Conservation (phyloP, 352 stramenopile genomes). For the Pythium folliculosum region DNA sequence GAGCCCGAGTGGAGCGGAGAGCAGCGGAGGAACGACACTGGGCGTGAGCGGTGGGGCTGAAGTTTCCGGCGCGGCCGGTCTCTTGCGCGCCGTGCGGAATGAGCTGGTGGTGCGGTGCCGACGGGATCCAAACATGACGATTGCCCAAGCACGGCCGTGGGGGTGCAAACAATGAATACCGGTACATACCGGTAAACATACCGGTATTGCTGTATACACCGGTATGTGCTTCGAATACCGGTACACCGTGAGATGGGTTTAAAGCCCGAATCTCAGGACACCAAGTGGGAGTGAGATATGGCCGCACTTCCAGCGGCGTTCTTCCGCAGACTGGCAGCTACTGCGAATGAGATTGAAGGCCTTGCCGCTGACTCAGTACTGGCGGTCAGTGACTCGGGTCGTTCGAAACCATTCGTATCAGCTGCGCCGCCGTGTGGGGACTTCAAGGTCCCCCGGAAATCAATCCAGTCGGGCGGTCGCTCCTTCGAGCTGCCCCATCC, state of each 20-base stretch:
- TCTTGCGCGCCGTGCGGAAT: no score
- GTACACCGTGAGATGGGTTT: neutral
- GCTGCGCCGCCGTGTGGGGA: no score
- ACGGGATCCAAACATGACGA: neutral
- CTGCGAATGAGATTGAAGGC: no score
- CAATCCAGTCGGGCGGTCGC: no score
- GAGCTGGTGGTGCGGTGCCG: conserved; percentile 8
- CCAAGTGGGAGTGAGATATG: neutral
- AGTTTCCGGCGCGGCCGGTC: neutral
- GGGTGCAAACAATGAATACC: neutral
- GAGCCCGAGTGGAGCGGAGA: no score
- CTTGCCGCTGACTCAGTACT: no score
- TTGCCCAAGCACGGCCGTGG: conserved; percentile 1
- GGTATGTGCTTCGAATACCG: neutral
- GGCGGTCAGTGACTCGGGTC: no score
- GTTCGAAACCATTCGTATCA: no score
- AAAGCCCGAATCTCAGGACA: neutral
- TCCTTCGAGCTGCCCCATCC: no score
- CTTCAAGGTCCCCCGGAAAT: no score
- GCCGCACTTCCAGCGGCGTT: no score
- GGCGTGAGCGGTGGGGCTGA: neutral
- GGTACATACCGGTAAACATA: conserved; percentile 5
- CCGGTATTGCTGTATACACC: neutral
- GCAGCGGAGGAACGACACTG: neutral
- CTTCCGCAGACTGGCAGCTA: no score